Conservation (phyloP, 768 basidiomycete species). For the Hypholoma sublateritium region DNA sequence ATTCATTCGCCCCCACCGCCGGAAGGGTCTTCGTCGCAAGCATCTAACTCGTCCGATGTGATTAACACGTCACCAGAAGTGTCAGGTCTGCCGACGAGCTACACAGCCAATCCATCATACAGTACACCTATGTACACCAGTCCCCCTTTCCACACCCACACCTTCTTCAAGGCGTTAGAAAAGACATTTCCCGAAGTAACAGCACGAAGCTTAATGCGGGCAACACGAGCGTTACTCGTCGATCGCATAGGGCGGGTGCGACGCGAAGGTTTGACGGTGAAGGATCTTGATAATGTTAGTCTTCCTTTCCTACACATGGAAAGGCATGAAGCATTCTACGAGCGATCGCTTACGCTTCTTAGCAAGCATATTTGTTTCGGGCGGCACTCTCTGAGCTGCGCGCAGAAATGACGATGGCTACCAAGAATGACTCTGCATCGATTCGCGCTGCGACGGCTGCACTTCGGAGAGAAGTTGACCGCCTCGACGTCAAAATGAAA, state of each 20-base stretch:
- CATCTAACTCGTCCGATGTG: neutral
- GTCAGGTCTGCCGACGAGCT: constrained; percentile 20
- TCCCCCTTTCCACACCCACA: constrained; percentile 84
- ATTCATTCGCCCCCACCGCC: constrained; percentile 13
- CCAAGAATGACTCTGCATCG: constrained; percentile 82
- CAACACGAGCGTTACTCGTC: constrained; percentile 76
- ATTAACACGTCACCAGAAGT: constrained; percentile 5
- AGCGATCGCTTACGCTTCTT: constrained; percentile 3
- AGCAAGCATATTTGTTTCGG: constrained; percentile 96
- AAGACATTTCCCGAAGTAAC: constrained; percentile 72
- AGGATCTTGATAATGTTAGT: constrained; percentile 83
- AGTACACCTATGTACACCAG: constrained; percentile 46
- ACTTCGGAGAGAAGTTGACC: constrained; percentile 84
- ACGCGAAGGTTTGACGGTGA: constrained; percentile 67
- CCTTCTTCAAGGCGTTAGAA: constrained; percentile 71
- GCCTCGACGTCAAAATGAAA: constrained; percentile 87
- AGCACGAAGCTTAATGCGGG: constrained; percentile 80
- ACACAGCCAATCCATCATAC: constrained; percentile 18
- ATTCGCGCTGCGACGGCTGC: constrained; percentile 75
- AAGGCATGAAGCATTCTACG: no score
- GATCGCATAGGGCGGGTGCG: constrained; percentile 72
- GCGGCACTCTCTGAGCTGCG: constrained; percentile 91
- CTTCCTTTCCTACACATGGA: neutral
- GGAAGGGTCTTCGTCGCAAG: neutral
- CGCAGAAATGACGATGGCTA: constrained; percentile 79